phyloP scores from a whole-genome alignment of 2,329 filamentous ascomycete species.

The Exserohilum turcica region DNA sequence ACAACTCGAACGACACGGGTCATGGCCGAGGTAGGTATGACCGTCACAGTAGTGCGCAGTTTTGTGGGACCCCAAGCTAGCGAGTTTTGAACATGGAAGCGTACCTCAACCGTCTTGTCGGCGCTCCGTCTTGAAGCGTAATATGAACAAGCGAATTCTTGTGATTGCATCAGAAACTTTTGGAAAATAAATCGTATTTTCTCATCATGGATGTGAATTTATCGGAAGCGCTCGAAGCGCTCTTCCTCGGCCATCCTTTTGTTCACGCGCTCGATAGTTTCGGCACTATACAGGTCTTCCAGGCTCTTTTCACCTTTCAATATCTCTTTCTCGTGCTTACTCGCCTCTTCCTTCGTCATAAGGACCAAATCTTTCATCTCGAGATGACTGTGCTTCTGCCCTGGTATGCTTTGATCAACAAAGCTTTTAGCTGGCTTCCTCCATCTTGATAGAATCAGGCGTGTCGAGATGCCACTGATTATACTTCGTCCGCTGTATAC shows the following conservation, averaged over 20 bases:
- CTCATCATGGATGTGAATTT: neutral
- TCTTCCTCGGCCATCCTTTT: conserved; percentile 70
- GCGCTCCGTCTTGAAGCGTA: too few relatives aligned
- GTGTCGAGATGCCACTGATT: conserved; percentile 79
- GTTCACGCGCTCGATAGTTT: conserved; percentile 70
- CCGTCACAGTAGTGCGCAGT: neutral
- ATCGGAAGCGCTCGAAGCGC: conserved; percentile 57
- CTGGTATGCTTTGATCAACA: conserved; percentile 68
- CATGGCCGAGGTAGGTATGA: neutral
- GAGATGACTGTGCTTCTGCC: conserved; percentile 77
- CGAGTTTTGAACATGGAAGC: neutral
- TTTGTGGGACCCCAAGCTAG: neutral
- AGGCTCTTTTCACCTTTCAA: conserved; percentile 69
- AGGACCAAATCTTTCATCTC: conserved; percentile 75
- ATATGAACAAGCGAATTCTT: too few relatives aligned
- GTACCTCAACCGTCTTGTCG: neutral
- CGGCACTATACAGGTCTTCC: conserved; percentile 75
- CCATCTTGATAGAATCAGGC: conserved; percentile 83
- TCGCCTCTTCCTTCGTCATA: conserved; percentile 91
- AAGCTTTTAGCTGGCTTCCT: conserved; percentile 65
- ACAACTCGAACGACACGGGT: neutral
- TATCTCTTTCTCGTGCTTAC: conserved; percentile 77
- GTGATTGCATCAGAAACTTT: neutral
- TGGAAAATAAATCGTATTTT: neutral
- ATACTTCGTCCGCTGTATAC: conserved; percentile 82